Conservation (phyloP, 1,139 yeast genomes). For the Candida labiduridarum region DNA sequence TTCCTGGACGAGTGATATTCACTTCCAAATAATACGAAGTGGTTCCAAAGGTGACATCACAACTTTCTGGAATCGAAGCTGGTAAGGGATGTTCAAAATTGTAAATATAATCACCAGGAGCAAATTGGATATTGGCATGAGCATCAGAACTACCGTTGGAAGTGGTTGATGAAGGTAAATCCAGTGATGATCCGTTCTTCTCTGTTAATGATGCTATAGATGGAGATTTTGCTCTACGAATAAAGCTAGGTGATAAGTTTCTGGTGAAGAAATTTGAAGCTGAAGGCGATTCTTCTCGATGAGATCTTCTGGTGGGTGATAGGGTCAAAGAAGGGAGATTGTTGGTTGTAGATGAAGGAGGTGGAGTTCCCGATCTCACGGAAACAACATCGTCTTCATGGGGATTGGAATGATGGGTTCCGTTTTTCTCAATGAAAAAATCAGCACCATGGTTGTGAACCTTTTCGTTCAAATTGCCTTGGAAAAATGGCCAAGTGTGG, state of each 20-base stretch:
- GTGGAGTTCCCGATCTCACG: conserved; percentile 19
- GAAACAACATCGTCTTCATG: conserved; percentile 40
- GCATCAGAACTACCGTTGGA: conserved; percentile 17
- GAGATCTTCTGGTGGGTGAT: conserved; percentile 6
- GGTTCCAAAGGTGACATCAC: conserved; percentile 77
- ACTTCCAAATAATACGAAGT: conserved; percentile 75
- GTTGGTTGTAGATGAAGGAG: conserved; percentile 19
- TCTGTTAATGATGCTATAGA: conserved; percentile 22
- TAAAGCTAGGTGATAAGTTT: conserved; percentile 31
- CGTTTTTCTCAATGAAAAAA: conserved; percentile 39
- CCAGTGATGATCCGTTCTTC: conserved; percentile 13
- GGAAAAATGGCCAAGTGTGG: conserved; percentile 93
- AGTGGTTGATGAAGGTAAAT: conserved; percentile 13
- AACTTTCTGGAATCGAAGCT: conserved; percentile 79
- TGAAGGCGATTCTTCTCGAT: conserved; percentile 4
- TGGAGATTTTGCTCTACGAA: conserved; percentile 48
- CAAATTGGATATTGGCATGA: conserved; percentile 32
- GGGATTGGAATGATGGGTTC: conserved; percentile 11
- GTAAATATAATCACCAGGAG: conserved; percentile 89
- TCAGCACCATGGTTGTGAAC: conserved; percentile 59
- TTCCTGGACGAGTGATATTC: conserved; percentile 70
- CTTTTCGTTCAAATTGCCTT: conserved; percentile 20
- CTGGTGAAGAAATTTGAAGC: conserved; percentile 28
- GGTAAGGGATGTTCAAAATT: conserved; percentile 90
- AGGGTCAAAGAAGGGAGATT: background rate